A percentile compares a stretch with the other conserved stretches of the same genome.
Conservation (phyloP, 2,329 filamentous ascomycete genomes). For the Verticillium dahliae region DNA sequence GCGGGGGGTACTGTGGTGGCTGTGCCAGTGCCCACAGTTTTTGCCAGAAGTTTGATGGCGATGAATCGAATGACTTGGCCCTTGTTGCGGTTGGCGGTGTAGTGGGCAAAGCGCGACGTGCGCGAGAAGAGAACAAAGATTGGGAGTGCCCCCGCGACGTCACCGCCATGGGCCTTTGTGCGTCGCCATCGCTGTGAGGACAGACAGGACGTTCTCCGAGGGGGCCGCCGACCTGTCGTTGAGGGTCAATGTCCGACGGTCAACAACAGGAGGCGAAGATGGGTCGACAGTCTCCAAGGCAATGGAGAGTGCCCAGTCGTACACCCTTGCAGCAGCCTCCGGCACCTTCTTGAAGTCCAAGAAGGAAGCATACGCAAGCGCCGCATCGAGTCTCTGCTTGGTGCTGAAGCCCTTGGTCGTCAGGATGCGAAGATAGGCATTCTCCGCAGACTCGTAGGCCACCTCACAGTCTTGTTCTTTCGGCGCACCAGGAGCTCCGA, state of each 20-base stretch:
- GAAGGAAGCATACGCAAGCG: slow-evolving; percentile 78
- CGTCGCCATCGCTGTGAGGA: slow-evolving; percentile 71
- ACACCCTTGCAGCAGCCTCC: slow-evolving; percentile 64
- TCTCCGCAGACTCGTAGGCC: slow-evolving; percentile 64
- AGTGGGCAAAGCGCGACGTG: slow-evolving; percentile 56
- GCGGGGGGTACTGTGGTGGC: slow-evolving; percentile 61
- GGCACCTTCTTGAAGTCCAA: slow-evolving; percentile 67
- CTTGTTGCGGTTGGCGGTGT: slow-evolving; percentile 17
- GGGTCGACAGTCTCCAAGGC: slow-evolving; percentile 51
- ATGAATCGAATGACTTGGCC: not conserved
- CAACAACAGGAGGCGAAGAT: slow-evolving; percentile 33
- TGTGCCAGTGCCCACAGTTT: slow-evolving; percentile 16
- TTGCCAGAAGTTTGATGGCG: slow-evolving; percentile 4
- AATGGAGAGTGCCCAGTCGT: slow-evolving; percentile 69
- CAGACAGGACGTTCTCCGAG: slow-evolving; percentile 67
- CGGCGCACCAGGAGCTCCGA: slow-evolving; percentile 55
- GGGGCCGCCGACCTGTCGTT: slow-evolving; percentile 50
- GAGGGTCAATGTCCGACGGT: slow-evolving; percentile 58
- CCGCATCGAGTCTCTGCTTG: slow-evolving; percentile 75
- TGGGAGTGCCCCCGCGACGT: slow-evolving; percentile 65
- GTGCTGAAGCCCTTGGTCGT: slow-evolving; percentile 72
- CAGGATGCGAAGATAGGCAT: slow-evolving; percentile 75
- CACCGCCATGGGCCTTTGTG: slow-evolving; percentile 67
- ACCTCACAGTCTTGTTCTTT: slow-evolving; percentile 68
- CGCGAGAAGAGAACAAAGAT: slow-evolving; percentile 84